Percentiles rank a stretch among this genome's conserved stretches.
phyloP scores from a whole-genome alignment of 2,329 filamentous ascomycete species.

The Ascochyta lentis region DNA sequence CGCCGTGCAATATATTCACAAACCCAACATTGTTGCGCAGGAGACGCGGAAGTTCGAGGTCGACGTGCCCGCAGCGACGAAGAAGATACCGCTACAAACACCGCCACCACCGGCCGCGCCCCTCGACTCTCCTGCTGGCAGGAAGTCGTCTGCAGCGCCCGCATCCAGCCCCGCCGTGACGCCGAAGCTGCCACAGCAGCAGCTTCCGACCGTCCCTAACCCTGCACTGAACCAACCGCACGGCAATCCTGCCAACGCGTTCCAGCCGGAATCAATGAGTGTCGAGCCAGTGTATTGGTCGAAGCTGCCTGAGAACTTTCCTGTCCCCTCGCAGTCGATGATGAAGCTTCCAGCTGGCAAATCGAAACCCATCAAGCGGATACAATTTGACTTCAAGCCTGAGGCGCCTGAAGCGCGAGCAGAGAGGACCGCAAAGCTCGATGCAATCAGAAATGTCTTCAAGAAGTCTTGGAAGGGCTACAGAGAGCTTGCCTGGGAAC shows the following conservation, averaged over 20 bases:
- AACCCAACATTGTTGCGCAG: constrained; percentile 34
- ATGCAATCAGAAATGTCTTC: constrained; percentile 75
- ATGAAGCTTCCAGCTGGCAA: constrained; percentile 77
- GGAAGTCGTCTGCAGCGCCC: constrained; percentile 22
- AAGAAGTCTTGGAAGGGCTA: constrained; percentile 84
- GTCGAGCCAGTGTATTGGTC: constrained; percentile 69
- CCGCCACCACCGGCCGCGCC: constrained; percentile 36
- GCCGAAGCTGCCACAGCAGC: constrained; percentile 13
- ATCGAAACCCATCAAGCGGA: constrained; percentile 72
- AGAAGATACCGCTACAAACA: constrained; percentile 28
- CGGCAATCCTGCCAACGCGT: constrained; percentile 18
- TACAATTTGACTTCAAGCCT: constrained; percentile 75
- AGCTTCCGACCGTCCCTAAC: constrained; percentile 28
- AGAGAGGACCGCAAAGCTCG: constrained; percentile 69
- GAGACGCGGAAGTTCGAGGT: constrained; percentile 44
- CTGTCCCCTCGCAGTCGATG: constrained; percentile 72
- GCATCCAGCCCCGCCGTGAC: constrained; percentile 19
- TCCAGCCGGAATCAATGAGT: constrained; percentile 33
- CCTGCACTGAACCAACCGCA: constrained; percentile 21
- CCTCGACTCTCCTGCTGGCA: constrained; percentile 16
- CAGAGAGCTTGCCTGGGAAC: constrained; percentile 77
- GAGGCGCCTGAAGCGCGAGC: constrained; percentile 62
- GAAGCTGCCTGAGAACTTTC: constrained; percentile 77
- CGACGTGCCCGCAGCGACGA: constrained; percentile 41
- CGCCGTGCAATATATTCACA: constrained; percentile 27